Percentiles rank a stretch among this genome's conserved stretches.
These are phyloP conservation scores for Orbilia ellipsospora DNA, from an alignment of 2,329 filamentous ascomycete species.

Conservation along the genomic window DNA sequence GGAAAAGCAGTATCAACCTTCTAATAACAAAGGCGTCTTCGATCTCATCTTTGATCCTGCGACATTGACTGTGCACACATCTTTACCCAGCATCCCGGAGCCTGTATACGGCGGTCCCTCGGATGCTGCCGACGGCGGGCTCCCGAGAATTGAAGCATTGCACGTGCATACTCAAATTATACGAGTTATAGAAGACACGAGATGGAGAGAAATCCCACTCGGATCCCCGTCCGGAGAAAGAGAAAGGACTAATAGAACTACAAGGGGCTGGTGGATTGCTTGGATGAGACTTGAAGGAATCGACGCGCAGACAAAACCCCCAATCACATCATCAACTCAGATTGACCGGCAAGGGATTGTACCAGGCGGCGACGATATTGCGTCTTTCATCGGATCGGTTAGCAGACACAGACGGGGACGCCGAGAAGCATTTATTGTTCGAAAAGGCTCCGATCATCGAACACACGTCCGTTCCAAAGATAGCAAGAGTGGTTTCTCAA, in stretches of 20 bases:
- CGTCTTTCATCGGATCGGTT: slow-evolving; percentile 51
- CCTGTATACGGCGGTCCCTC: slow-evolving; percentile 58
- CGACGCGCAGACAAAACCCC: slow-evolving; percentile 25
- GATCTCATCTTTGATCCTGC: slow-evolving; percentile 73
- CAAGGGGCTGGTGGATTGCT: slow-evolving; percentile 76
- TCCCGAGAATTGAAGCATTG: slow-evolving; percentile 70
- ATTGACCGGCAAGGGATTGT: slow-evolving; percentile 34
- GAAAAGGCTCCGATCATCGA: slow-evolving; percentile 51
- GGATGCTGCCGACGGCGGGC: slow-evolving; percentile 17
- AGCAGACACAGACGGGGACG: slow-evolving; percentile 43
- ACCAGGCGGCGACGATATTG: slow-evolving; percentile 42
- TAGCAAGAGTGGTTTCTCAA: slow-evolving; percentile 43
- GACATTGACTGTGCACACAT: slow-evolving; percentile 70
- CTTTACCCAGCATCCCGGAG: slow-evolving; percentile 74
- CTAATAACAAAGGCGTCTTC: slow-evolving; percentile 63
- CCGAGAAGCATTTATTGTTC: slow-evolving; percentile 47
- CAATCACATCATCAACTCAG: slow-evolving; percentile 9
- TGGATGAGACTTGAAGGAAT: slow-evolving; percentile 67
- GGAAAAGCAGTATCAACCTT: slow-evolving; percentile 66
- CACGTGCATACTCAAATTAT: slow-evolving; percentile 75
- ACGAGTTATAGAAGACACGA: slow-evolving; percentile 67
- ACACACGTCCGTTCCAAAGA: slow-evolving; percentile 46
- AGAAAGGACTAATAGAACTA: slow-evolving; percentile 74
- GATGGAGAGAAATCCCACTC: slow-evolving; percentile 43
- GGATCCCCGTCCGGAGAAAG: slow-evolving; percentile 63